Evolutionary conservation across 805 yeast genomes (phyloP), one percentile per base, ranked within the genome.

Genomic region (Saturnispora gosingensis): DNA sequence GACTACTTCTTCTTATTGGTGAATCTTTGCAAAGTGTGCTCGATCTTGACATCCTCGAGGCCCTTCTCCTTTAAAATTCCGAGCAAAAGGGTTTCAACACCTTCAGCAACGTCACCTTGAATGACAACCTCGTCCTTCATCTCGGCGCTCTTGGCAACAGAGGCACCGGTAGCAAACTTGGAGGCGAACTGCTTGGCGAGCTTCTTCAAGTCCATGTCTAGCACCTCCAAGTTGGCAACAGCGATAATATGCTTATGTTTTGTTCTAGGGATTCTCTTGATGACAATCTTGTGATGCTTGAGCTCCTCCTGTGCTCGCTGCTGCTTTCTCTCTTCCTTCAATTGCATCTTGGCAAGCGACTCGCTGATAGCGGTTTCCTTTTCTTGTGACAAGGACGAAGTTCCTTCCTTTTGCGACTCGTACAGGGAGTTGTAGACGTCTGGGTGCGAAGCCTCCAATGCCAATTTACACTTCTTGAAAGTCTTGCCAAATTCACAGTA

Each of bases 81-180:
- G 47, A 75, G 78, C 55, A 90, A 78, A 59, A 85, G 85, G 5
- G 72, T 85, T 64, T 86, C 95, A 28, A 89, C 93, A 61, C 85
- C 96, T 58, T 89, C 97, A 52, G 89, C 85, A 43, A 90, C 93
- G 68, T 91, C 98, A 61, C 98, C 98, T 71, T 90, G 97, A 54
- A 90, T 84, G 53, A 88, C 78, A 52, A 90, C 80, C 64, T 90
- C 98, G 56, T 91, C 97, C 66, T 85, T 87, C 70, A 90, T 90
- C 58, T 90, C 98, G 3, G 82, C 89, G 57, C 81, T 86, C 69
- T 90, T 90, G 4, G 89, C 82, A 13, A 90, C 96, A 22, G 93
- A 82, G 28, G 97, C 91, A 48, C 98, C 98, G 8, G 97, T 90
- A 13, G 98, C 98, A 64, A 91, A 90, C 67, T 86, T 88, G 35